phyloP scores from a whole-genome alignment of 2,329 filamentous ascomycete genomes.

The Blastomyces silverae region DNA sequence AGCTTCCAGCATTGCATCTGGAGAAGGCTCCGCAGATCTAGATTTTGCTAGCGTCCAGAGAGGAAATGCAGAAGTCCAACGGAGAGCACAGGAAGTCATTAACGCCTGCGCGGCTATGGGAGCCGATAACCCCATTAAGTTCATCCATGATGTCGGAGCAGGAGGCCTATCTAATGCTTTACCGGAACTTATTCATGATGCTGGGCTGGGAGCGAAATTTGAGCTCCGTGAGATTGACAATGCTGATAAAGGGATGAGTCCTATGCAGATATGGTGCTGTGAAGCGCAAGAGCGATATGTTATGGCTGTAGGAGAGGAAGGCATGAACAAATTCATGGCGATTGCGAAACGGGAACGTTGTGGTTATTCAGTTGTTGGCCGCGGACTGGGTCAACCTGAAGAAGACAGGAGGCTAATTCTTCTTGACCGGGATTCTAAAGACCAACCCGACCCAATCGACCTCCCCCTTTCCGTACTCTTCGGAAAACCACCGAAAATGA shows the following conservation, averaged over 20 bases:
- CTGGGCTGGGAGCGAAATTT: constrained; percentile 81
- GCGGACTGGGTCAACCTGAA: constrained; percentile 57
- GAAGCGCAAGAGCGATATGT: constrained; percentile 97
- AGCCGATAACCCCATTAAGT: constrained; percentile 78
- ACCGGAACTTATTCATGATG: constrained; percentile 85
- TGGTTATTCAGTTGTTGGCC: constrained; percentile 85
- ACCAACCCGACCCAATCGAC: constrained; percentile 74
- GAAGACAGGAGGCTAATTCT: constrained; percentile 69
- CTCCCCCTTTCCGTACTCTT: constrained; percentile 84
- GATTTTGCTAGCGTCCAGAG: constrained; percentile 97
- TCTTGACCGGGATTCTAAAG: constrained; percentile 68
- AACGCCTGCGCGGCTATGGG: constrained; percentile 85
- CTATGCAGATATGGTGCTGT: constrained; percentile 95
- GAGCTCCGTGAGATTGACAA: constrained; percentile 92
- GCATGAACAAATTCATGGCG: constrained; percentile 64
- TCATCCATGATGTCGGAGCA: constrained; percentile 96
- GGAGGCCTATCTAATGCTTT: constrained; percentile 80
- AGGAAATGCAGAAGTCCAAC: constrained; percentile 93
- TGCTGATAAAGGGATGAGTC: constrained; percentile 85
- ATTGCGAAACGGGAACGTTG: constrained; percentile 77
- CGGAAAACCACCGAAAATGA: constrained; percentile 77
- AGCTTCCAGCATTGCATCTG: constrained; percentile 82
- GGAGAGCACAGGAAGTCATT: constrained; percentile 95
- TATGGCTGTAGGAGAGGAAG: constrained; percentile 72
- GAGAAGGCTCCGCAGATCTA: constrained; percentile 80